Evolutionary conservation across 176 grass and related monocot species (phyloP).

Genomic region (Microstegium vimineum): DNA sequence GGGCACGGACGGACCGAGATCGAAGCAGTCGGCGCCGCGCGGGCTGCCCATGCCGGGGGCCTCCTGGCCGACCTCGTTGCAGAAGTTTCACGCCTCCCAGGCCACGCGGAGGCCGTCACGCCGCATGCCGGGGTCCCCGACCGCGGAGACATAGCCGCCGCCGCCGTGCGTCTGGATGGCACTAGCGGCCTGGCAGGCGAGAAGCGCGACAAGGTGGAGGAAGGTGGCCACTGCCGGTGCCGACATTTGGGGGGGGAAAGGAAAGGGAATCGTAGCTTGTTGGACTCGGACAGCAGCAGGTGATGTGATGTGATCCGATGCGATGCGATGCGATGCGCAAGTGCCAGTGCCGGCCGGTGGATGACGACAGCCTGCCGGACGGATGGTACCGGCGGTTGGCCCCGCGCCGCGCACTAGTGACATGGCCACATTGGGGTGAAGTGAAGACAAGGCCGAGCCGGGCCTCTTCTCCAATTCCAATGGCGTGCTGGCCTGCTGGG

Average conservation of each 20-base stretch:
- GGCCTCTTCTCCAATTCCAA: too few species aligned
- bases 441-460: too few species aligned
- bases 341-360: not conserved
- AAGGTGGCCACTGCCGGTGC: too few species aligned
- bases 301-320: not conserved
- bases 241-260: slow-evolving; percentile 13
- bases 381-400: not conserved
- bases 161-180: not conserved
- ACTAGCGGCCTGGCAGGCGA: not conserved
- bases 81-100: slow-evolving; percentile 94
- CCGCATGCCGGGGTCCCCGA: slow-evolving; percentile 85
- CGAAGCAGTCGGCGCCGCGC: slow-evolving; percentile 86
- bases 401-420: too few species aligned
- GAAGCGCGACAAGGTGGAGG: not conserved
- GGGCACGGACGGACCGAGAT: slow-evolving; percentile 47
- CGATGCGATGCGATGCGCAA: too few species aligned
- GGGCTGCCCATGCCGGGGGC: slow-evolving; percentile 84
- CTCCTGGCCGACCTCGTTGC: slow-evolving; percentile 90
- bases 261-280: not conserved
- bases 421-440: too few species aligned
- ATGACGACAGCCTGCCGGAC: not conserved
- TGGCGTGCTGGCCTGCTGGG: too few species aligned
- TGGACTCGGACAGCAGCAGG: not conserved
- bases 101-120: slow-evolving; percentile 73
- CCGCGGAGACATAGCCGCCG: slow-evolving; percentile 43